These are phyloP conservation scores for Umbellularia californica DNA, from an alignment of 164 flowering plant species.

Conservation along the genomic window DNA sequence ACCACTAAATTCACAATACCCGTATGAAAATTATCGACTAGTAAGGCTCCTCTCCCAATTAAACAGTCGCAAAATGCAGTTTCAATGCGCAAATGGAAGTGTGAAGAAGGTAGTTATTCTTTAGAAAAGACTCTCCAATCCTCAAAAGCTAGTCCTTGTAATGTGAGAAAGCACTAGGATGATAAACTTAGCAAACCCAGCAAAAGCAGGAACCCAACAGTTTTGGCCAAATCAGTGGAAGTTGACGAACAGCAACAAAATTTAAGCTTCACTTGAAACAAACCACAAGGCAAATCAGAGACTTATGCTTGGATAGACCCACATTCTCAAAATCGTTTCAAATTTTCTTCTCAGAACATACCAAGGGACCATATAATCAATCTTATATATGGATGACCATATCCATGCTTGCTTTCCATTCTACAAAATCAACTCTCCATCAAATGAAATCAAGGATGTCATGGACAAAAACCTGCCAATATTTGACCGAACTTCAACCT, in stretches of 20 bases:
- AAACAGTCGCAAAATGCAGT: not conserved
- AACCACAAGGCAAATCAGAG: not conserved
- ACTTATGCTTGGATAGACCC: not conserved
- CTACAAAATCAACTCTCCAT: not conserved
- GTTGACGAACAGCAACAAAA: not conserved
- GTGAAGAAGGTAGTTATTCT: not conserved
- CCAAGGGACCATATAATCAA: not conserved
- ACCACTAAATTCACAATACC: not conserved
- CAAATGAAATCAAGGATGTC: not conserved
- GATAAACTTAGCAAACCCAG: not conserved
- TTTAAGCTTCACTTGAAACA: not conserved
- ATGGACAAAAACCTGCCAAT: not conserved
- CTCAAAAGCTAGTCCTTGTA: not conserved
- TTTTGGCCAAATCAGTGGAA: not conserved
- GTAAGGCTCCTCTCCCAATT: not conserved
- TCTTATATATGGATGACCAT: not conserved
- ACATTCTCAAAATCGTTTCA: not conserved
- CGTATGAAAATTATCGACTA: not conserved
- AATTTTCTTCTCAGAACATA: not conserved
- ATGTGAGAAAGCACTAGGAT: not conserved
- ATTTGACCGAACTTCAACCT: slow-evolving; percentile 6
- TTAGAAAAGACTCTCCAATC: not conserved
- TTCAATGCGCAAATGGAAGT: not conserved
- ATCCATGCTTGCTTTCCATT: not conserved
- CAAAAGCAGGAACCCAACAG: not conserved